Conservation (phyloP, 2,329 filamentous ascomycete species). For the Aspergillaceae sp. region DNA sequence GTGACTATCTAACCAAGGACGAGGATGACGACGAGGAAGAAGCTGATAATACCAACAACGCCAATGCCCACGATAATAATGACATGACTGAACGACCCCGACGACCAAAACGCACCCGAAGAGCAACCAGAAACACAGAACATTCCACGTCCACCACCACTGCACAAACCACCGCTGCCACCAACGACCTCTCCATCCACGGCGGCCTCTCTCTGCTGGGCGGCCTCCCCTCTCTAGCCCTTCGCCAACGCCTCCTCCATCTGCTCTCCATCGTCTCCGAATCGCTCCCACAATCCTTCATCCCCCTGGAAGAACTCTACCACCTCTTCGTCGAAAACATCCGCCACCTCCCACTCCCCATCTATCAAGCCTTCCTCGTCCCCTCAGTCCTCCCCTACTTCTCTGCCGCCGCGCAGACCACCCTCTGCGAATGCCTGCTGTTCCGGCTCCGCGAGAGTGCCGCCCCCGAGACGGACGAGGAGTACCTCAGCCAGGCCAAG, state of each 20-base stretch:
- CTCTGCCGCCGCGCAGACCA: constrained; percentile 34
- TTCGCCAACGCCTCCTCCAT: constrained; percentile 39
- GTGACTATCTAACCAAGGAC: constrained; percentile 35
- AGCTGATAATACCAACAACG: constrained; percentile 3
- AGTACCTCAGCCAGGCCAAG: constrained; percentile 41
- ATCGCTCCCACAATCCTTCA: constrained; percentile 27
- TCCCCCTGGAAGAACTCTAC: constrained; percentile 32
- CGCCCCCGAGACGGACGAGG: constrained; percentile 30
- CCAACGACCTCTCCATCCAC: constrained; percentile 4
- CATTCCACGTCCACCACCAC: neutral
- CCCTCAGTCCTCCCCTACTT: constrained; percentile 37
- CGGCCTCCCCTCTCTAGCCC: constrained; percentile 29
- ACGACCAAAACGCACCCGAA: constrained; percentile 27
- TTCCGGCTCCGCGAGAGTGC: constrained; percentile 40
- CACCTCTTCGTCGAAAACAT: constrained; percentile 40
- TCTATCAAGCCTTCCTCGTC: constrained; percentile 40
- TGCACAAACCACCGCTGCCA: constrained; percentile 1
- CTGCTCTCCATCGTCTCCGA: constrained; percentile 34
- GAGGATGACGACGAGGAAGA: constrained; percentile 28
- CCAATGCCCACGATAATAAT: constrained; percentile 6
- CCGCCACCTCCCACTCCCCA: constrained; percentile 35
- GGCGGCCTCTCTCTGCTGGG: constrained; percentile 27
- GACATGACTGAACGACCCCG: constrained; percentile 5
- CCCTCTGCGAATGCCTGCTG: constrained; percentile 47
- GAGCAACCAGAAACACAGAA: constrained; percentile 14